Percentiles rank a stretch among this genome's conserved stretches.
Conservation (phyloP, 192 early-diverging fungal genomes). For the Mortierella antarctica region DNA sequence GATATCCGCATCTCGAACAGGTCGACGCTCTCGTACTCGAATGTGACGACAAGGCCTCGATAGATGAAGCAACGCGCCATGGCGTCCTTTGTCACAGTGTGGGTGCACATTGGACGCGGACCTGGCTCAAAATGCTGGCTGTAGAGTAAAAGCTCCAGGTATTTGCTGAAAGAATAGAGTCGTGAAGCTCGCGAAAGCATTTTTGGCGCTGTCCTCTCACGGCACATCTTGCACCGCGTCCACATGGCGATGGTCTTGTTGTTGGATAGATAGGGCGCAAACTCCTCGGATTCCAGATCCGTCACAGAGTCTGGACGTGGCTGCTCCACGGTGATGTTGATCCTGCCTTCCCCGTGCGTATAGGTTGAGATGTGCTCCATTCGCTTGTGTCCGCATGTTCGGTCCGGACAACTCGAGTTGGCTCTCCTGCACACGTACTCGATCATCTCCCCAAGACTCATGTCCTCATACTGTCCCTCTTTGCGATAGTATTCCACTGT, state of each 20-base stretch:
- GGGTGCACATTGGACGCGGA: conserved; percentile 67
- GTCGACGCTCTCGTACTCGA: conserved; percentile 73
- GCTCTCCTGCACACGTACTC: conserved; percentile 58
- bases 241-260: conserved; percentile 82
- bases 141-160: conserved; percentile 89
- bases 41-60: conserved; percentile 74
- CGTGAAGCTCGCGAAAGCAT: conserved; percentile 79
- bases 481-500: conserved; percentile 67
- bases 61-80: conserved; percentile 81
- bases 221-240: conserved; percentile 82
- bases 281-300: conserved; percentile 27
- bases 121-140: conserved; percentile 60
- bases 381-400: conserved; percentile 58
- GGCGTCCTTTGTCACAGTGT: conserved; percentile 51
- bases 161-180: conserved; percentile 95
- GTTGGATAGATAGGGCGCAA: conserved; percentile 62
- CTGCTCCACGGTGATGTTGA: conserved; percentile 60
- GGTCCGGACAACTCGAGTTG: conserved; percentile 51
- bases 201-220: conserved; percentile 65
- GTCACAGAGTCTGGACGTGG: conserved; percentile 23
- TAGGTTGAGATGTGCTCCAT: conserved; percentile 66
- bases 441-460: conserved; percentile 61
- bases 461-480: conserved; percentile 49
- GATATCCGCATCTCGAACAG: conserved; percentile 76
- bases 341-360: conserved; percentile 61